A percentile compares a stretch with the other conserved stretches of the same genome.
Conservation (phyloP, 176 grass and related monocot species). For the Alloteropsis semialata region DNA sequence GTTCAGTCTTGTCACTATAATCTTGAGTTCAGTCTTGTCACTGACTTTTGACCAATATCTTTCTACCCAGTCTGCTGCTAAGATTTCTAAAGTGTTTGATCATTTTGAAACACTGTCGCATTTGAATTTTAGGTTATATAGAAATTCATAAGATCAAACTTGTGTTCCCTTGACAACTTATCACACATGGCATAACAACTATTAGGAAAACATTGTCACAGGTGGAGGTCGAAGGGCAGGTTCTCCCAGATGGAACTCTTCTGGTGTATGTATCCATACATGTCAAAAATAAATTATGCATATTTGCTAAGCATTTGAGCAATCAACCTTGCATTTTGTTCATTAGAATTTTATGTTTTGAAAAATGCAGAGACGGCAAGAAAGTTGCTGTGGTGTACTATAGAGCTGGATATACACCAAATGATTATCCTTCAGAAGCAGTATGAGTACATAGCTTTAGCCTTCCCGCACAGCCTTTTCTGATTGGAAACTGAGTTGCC, state of each 20-base stretch:
- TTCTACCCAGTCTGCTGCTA: neutral
- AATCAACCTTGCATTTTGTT: slow-evolving; percentile 2
- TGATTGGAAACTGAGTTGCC: neutral
- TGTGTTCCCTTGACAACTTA: slow-evolving; percentile 57
- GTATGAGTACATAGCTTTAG: slow-evolving; percentile 44
- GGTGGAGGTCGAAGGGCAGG: slow-evolving; percentile 72
- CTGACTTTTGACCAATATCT: slow-evolving; percentile 5
- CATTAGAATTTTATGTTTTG: slow-evolving; percentile 11
- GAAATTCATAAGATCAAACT: neutral
- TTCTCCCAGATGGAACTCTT: slow-evolving; percentile 84
- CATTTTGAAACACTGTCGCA: neutral
- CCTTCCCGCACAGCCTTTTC: slow-evolving; percentile 3
- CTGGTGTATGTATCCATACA: slow-evolving; percentile 55
- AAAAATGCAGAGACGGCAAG: slow-evolving; percentile 58
- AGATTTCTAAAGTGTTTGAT: neutral
- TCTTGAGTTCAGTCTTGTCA: slow-evolving; percentile 17
- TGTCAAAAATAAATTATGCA: slow-evolving; percentile 1
- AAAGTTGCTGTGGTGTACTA: slow-evolving; percentile 83
- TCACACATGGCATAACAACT: slow-evolving; percentile 78
- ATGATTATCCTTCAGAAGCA: slow-evolving; percentile 96
- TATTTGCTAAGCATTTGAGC: neutral
- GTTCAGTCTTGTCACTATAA: slow-evolving; percentile 11
- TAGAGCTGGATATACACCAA: slow-evolving; percentile 94
- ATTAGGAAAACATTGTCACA: slow-evolving; percentile 93
- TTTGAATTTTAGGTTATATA: neutral